Evolutionary conservation across 169 alveolate genomes (phyloP), one percentile per base, ranked within the genome.

Genomic region (Plasmodium yoelii): DNA sequence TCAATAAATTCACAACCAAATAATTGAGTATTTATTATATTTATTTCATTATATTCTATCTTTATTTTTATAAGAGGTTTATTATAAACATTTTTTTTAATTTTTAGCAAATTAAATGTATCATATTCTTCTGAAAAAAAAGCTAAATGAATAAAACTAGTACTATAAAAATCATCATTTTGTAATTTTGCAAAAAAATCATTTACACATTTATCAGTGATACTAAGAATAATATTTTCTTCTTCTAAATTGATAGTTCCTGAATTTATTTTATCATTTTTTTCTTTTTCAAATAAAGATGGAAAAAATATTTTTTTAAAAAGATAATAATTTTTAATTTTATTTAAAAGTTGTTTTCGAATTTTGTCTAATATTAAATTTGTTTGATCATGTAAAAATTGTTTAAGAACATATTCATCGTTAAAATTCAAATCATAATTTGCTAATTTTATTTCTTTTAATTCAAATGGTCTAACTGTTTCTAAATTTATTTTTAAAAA

Each of bases 401-500:
- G 28, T 24, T 87, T 73, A 49, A 87, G 15, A 49, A 87, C 24
- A 13, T 60, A 55, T 61, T 87, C 88, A 9, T 57, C 74, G 1
- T 63, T 68, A 47, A 87, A 87, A 70, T 73, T 69, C 1, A 73
- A 39, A n/a, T 72, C 24, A 28, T 51, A 53, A 22, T 67, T 59
- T 26, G 73, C 8, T 10, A 90, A 42, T 61, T 77, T 47, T 1
- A 94, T 57, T 1, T 95, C 93, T 34, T 88, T 84, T 64, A 90
- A 73, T 34, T 92, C 92, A 56, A 98, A 94, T 1, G 97, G 97
- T 68, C 99, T 91, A 13, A 96, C 96, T 3, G 97, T 93, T 84
- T 94, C 89, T 70, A 97, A 87, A 8, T 97, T 93, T 22, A 96
- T 95, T n/a, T 98, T 97, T n/a, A 91, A 92, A 82, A 97, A 92